Conservation (phyloP, 140 eudicot genomes). For the Oenanthe javanica region DNA sequence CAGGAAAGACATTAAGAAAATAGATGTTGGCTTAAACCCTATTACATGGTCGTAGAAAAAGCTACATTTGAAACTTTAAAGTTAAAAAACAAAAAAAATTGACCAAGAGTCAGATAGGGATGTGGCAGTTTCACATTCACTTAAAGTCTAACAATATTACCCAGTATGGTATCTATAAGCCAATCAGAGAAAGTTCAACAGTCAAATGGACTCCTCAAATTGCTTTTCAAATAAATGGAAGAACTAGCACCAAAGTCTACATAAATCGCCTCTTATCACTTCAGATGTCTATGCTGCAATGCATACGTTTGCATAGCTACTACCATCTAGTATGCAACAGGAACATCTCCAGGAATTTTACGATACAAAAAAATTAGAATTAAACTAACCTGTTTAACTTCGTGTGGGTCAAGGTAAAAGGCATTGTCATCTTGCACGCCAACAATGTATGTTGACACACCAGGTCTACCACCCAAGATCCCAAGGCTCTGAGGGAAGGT, state of each 20-base stretch:
- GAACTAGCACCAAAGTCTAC: not conserved
- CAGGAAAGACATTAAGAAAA: not conserved
- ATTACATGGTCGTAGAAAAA: not conserved
- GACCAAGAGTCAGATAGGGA: not conserved
- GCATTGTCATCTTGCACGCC: conserved; percentile 92
- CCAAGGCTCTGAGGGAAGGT: conserved; percentile 96
- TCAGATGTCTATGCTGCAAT: not conserved
- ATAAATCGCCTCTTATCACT: not conserved
- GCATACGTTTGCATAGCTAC: conserved; percentile 2
- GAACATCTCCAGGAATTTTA: not conserved
- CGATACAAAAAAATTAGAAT: not conserved
- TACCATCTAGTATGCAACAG: not conserved
- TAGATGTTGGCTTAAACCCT: not conserved
- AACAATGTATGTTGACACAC: conserved; percentile 84
- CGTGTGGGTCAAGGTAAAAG: conserved; percentile 94
- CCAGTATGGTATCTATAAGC: not conserved
- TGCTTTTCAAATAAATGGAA: not conserved
- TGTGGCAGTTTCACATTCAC: not conserved
- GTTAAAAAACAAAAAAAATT: not conserved
- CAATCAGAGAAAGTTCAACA: not conserved
- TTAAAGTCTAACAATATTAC: not conserved
- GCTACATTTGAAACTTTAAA: not conserved
- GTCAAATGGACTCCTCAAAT: not conserved
- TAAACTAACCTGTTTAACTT: conserved; percentile 62
- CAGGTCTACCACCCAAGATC: conserved; percentile 89